phyloP scores from a whole-genome alignment of 1,284 basidiomycete genomes.

The Pyrrhoderma lamaoense region DNA sequence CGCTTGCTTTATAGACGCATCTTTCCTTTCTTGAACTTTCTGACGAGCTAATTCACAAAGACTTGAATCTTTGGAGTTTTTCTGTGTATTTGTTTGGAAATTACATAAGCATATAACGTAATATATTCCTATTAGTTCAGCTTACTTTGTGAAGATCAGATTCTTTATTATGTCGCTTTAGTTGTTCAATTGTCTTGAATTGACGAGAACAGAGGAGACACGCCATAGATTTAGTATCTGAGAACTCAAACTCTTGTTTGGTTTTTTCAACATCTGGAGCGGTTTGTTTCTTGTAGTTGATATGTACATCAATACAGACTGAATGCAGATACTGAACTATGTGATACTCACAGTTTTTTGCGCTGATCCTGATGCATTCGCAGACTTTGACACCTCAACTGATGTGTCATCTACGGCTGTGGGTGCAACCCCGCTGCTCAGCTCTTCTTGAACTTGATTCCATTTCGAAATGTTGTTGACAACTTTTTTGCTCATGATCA shows the following conservation, averaged over 20 bases:
- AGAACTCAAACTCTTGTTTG: slow-evolving; percentile 62
- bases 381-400: background rate
- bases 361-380: no score
- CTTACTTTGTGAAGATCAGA: slow-evolving; percentile 86
- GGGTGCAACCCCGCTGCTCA: slow-evolving; percentile 37
- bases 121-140: slow-evolving; percentile 18
- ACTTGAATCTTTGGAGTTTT: slow-evolving; percentile 68
- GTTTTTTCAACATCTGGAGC: slow-evolving; percentile 22
- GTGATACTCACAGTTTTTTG: slow-evolving; percentile 5
- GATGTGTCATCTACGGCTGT: background rate
- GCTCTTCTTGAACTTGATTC: slow-evolving; percentile 87
- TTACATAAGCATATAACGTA: background rate
- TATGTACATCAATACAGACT: no score
- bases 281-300: background rate
- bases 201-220: slow-evolving; percentile 88
- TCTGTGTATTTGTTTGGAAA: slow-evolving; percentile 39
- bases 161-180: slow-evolving; percentile 82
- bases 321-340: no score
- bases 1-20: slow-evolving; percentile 25
- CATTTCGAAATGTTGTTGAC: slow-evolving; percentile 89
- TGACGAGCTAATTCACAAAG: slow-evolving; percentile 67
- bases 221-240: slow-evolving; percentile 62
- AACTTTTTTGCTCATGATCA: slow-evolving; percentile 86
- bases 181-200: slow-evolving; percentile 80
- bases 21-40: slow-evolving; percentile 50